Percentiles rank a stretch among this genome's conserved stretches.
Evolutionary conservation across 495 filamentous ascomycete genomes (phyloP).

Genomic region (Penicillium parvum): DNA sequence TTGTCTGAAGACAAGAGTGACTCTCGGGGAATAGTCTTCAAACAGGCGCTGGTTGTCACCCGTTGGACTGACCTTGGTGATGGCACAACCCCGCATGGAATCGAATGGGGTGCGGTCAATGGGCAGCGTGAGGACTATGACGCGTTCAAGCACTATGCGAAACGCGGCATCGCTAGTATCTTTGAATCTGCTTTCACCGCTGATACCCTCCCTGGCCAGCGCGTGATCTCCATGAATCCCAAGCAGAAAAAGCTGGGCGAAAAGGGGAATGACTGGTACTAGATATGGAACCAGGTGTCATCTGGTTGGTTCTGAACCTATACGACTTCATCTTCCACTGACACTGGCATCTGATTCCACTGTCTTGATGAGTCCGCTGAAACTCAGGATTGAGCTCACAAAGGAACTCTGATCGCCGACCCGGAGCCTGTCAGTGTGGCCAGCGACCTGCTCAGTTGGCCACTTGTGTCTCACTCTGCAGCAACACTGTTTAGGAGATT

Average conservation of each 20-base stretch:
- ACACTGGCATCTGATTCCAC: background rate
- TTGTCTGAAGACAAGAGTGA: slow-evolving; percentile 45
- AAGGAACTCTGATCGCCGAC: too few relatives aligned
- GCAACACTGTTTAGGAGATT: too few relatives aligned
- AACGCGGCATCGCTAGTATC: slow-evolving; percentile 50
- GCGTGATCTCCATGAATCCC: slow-evolving; percentile 53
- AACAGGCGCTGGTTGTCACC: slow-evolving; percentile 55
- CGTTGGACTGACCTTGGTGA: slow-evolving; percentile 57
- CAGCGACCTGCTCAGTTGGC: too few relatives aligned
- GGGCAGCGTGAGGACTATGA: slow-evolving; percentile 43
- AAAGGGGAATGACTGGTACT: slow-evolving; percentile 49
- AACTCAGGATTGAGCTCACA: too few relatives aligned
- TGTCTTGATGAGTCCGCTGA: too few relatives aligned
- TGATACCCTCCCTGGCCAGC: slow-evolving; percentile 51
- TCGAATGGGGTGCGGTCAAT: slow-evolving; percentile 50
- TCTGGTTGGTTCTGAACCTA: background rate
- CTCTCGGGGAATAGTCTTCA: slow-evolving; percentile 35
- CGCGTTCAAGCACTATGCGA: slow-evolving; percentile 46
- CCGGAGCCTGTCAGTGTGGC: too few relatives aligned
- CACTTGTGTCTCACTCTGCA: too few relatives aligned
- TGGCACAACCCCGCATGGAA: slow-evolving; percentile 36
- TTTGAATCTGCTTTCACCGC: slow-evolving; percentile 51
- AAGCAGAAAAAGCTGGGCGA: slow-evolving; percentile 44
- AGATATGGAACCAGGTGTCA: slow-evolving; percentile 11
- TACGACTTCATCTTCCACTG: background rate